Conservation (phyloP, 2,329 filamentous ascomycete species). For the Penicillium polonicum region DNA sequence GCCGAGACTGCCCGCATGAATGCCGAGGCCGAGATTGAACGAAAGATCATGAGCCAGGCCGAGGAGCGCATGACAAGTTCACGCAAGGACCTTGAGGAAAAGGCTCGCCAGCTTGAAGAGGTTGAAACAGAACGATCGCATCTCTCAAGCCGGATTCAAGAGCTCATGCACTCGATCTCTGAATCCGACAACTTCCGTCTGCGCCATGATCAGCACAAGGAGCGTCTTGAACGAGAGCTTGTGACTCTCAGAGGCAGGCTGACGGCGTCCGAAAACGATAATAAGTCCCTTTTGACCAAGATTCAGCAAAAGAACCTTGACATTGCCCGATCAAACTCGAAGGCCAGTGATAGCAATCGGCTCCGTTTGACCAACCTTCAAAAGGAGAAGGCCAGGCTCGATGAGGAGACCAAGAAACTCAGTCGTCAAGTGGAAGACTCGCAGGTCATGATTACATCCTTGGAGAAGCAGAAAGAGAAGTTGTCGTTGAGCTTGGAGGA, state of each 20-base stretch:
- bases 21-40: conserved; percentile 77
- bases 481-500: conserved; percentile 85
- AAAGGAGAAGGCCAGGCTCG: conserved; percentile 75
- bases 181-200: conserved; percentile 86
- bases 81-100: conserved; percentile 75
- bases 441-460: conserved; percentile 74
- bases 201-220: conserved; percentile 90
- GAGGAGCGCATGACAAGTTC: conserved; percentile 77
- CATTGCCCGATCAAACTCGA: conserved; percentile 85
- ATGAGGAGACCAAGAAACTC: conserved; percentile 78
- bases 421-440: conserved; percentile 82
- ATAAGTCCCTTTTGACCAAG: conserved; percentile 91
- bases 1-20: conserved; percentile 82
- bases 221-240: conserved; percentile 85
- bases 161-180: conserved; percentile 80
- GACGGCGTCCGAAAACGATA: conserved; percentile 92
- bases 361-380: conserved; percentile 73
- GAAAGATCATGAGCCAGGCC: conserved; percentile 72
- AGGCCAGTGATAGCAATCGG: conserved; percentile 78
- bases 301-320: conserved; percentile 96
- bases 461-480: conserved; percentile 95
- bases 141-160: conserved; percentile 76
- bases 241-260: conserved; percentile 87
- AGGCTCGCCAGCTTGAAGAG: conserved; percentile 71
- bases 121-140: conserved; percentile 76